These are phyloP conservation scores for Lactifluus piperatus DNA, from an alignment of 768 basidiomycete genomes.

Conservation along the genomic window DNA sequence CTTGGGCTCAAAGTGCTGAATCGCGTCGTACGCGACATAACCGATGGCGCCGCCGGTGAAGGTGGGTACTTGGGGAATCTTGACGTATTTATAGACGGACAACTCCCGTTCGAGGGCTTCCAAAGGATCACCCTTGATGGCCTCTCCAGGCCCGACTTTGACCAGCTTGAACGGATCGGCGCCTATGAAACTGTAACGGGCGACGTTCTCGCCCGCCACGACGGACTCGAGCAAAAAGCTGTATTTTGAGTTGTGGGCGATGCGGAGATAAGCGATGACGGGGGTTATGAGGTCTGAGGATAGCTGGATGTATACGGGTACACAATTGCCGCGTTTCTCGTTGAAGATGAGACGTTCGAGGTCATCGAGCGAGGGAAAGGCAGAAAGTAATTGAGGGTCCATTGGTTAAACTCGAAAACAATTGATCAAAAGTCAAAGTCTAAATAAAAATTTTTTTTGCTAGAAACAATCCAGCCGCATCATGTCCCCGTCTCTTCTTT, in stretches of 20 bases:
- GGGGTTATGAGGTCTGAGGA: constrained; percentile 96
- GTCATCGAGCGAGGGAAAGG: constrained; percentile 61
- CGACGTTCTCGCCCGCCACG: constrained; percentile 80
- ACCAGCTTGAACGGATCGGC: constrained; percentile 93
- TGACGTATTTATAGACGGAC: constrained; percentile 78
- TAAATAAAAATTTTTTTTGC: too few species aligned
- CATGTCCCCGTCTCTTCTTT: too few species aligned
- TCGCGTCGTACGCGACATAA: constrained; percentile 94
- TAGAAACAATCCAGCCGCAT: too few species aligned
- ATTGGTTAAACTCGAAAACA: constrained; percentile 3
- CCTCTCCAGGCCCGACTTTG: constrained; percentile 79
- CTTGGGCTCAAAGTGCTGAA: constrained; percentile 95
- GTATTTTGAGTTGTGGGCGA: constrained; percentile 88
- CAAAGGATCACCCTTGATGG: constrained; percentile 83
- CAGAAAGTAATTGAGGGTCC: constrained; percentile 38
- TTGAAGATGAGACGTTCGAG: constrained; percentile 71
- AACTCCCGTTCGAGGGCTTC: constrained; percentile 77
- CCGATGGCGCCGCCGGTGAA: constrained; percentile 98
- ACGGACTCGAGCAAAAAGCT: constrained; percentile 95
- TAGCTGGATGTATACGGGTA: constrained; percentile 87
- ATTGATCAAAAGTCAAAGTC: not conserved
- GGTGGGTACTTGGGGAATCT: constrained; percentile 84
- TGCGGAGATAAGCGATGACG: constrained; percentile 90
- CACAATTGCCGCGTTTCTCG: constrained; percentile 83
- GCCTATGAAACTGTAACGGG: constrained; percentile 93